A percentile compares a stretch with the other conserved stretches of the same genome.
These are phyloP conservation scores for Corymbia citriodora DNA, from an alignment of 441 rosid species.

Conservation along the genomic window DNA sequence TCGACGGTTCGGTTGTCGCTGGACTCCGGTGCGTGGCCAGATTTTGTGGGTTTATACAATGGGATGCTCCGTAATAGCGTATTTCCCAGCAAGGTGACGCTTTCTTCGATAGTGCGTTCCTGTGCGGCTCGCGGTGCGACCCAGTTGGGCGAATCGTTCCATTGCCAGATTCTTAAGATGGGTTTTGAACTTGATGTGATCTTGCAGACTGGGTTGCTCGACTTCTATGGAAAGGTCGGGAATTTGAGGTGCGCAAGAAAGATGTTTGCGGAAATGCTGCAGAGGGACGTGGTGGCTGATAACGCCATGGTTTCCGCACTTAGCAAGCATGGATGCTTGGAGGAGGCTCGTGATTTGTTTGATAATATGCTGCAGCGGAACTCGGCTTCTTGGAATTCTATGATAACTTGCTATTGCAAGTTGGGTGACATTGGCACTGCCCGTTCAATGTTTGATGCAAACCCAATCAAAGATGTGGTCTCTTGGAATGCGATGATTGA, in stretches of 20 bases:
- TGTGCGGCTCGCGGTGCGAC: background rate
- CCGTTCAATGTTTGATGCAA: background rate
- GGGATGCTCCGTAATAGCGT: background rate
- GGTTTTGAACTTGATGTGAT: background rate
- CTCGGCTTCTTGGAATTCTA: background rate
- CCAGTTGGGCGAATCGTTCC: background rate
- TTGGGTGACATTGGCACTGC: background rate
- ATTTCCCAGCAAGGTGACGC: background rate
- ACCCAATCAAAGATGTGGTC: background rate
- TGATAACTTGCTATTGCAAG: background rate
- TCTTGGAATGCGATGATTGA: background rate
- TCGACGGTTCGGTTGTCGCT: constrained; percentile 2
- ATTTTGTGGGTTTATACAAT: background rate
- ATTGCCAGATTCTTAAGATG: background rate
- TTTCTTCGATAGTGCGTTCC: background rate
- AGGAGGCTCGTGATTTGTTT: background rate
- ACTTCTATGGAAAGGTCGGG: constrained; percentile 1
- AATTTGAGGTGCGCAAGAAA: background rate
- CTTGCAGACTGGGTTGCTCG: constrained; percentile 8
- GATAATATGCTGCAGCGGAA: background rate
- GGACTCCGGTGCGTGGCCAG: background rate
- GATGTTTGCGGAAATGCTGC: background rate
- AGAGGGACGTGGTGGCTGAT: background rate
- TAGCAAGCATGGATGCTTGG: background rate
- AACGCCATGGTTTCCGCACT: constrained; percentile 3